Base-by-base conservation (phyloP, 352 stramenopile species). In the Globisporangium paddicum region DNA sequence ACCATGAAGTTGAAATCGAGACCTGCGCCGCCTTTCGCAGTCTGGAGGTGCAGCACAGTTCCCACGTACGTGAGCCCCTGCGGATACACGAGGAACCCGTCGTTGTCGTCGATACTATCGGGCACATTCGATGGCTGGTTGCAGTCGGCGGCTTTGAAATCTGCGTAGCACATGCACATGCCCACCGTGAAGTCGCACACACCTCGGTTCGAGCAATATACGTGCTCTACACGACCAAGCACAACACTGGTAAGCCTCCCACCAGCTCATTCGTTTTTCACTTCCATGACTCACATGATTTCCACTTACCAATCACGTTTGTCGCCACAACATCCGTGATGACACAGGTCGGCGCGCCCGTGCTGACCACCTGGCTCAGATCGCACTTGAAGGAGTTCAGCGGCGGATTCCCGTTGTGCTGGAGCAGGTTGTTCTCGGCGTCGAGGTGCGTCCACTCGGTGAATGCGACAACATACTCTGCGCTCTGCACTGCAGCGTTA, bases 351-450 rank as follows among this genome's bases (percentile, higher is more conserved):
- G 78, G 70, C 8, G 62, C 66, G 49, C 69, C 88, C 2, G 60
- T 55, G 34, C 68, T 77, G 11, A 56, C 76, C 4, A 91, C 67
- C 50, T 68, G 38, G 35, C 68, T 84, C 13, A 88, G 66, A 54
- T 95, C 80, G 59, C 89, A 97, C 18, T 69, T 84, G 53, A 96
- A 97, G 25, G 71, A 74, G 16, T 66, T 71, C 26, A 95, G 58
- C 21, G 78, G 63, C 3, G 87, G 83, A 42, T 94, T 93, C 9
- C 89, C 89, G 23, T 66, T 69, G 62, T 97, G 86, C 28, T 66
- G 70, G 46, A 93, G 82, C 8, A 96, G 55, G 50, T 96, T 95
- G 64, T 96, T 96, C 45, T 96, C 86, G 3, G 53, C 72, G n/a
- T 75, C 81, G 2, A 75, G 55, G 32, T 80, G 64, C 8, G 66